Evolutionary conservation across 495 filamentous ascomycete genomes (phyloP), one percentile per base, ranked within the genome.

Genomic region (Glonium stellatum): DNA sequence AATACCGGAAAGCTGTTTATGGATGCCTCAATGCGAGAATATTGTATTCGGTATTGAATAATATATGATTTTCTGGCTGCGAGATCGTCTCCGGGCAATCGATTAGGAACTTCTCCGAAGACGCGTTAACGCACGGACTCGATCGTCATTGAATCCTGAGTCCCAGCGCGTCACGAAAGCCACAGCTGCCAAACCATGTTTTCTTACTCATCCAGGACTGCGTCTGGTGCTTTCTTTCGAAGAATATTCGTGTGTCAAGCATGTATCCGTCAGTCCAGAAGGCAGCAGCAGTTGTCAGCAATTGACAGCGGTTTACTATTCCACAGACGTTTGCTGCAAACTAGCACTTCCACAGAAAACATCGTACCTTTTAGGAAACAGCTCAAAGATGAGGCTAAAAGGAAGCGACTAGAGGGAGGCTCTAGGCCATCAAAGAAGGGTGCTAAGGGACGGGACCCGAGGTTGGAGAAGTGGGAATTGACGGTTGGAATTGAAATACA

Each of bases 401-500:
- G 71, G 34, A 66, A 58, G 51, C 44, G 50, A 6, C 48, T 56
- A 5, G 49, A 53, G 51, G 42, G 52, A 70, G 74, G 59, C 62
- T 47, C 50, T 5, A 58, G 58, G 58, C 44, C 6, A 1, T 44
- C 58, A 9, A 65, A 73, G 18, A 64, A 50, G 42, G 72, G 69
- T 36, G 67, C 67, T n/a, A 80, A 80, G n/a, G 66, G 37, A 55
- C 78, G 77, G 57, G 79, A 81, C 59, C 18, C 60, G 15, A 78
- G 75, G 46, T 72, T 82, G 10, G 75, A 81, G 19, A 77, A 80
- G 27, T 98, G 92, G 92, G 87, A 93, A 63, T 77, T 97, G 67
- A 96, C 92, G 0, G 90, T 96, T 13, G 93, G 93, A 48, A 88
- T 99, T 66, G 93, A 99, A 74, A 91, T 99, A 66, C 95, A 99